phyloP scores from a whole-genome alignment of 208 protist genomes.

The Trypanosomatidae sp. region DNA sequence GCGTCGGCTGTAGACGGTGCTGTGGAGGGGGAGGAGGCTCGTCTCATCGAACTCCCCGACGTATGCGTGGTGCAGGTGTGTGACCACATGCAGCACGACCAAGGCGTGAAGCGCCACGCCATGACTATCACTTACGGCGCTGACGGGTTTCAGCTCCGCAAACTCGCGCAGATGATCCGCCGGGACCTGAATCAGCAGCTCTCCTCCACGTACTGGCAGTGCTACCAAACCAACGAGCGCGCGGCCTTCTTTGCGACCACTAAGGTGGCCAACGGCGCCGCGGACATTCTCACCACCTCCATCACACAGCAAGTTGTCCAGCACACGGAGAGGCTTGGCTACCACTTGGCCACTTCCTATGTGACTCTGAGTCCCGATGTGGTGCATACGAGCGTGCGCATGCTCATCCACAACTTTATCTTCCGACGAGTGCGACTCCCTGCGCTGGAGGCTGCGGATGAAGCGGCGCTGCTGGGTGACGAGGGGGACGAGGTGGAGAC shows the following conservation, averaged over 20 bases:
- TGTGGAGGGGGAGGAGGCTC: conserved; percentile 7
- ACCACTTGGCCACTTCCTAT: conserved; percentile 73
- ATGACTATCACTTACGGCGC: conserved; percentile 88
- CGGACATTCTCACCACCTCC: conserved; percentile 81
- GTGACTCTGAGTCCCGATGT: conserved; percentile 85
- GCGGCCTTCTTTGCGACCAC: conserved; percentile 89
- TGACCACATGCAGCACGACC: conserved; percentile 87
- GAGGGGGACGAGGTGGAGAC: conserved; percentile 65
- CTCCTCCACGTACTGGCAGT: conserved; percentile 90
- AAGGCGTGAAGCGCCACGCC: conserved; percentile 86
- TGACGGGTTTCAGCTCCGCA: conserved; percentile 79
- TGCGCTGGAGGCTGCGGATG: conserved; percentile 53
- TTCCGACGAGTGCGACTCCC: conserved; percentile 65
- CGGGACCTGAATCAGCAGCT: conserved; percentile 72
- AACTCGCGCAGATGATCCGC: conserved; percentile 69
- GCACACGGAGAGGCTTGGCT: conserved; percentile 84
- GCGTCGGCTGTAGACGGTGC: conserved; percentile 10
- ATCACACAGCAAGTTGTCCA: conserved; percentile 82
- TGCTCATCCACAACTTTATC: conserved; percentile 87
- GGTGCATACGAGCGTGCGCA: conserved; percentile 85
- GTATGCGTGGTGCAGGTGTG: conserved; percentile 87
- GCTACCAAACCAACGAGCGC: conserved; percentile 85
- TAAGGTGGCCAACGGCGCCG: conserved; percentile 84
- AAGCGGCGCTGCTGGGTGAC: conserved; percentile 38
- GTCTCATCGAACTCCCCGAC: conserved; percentile 48